phyloP scores from a whole-genome alignment of 768 basidiomycete species.

The Suillus decipiens region DNA sequence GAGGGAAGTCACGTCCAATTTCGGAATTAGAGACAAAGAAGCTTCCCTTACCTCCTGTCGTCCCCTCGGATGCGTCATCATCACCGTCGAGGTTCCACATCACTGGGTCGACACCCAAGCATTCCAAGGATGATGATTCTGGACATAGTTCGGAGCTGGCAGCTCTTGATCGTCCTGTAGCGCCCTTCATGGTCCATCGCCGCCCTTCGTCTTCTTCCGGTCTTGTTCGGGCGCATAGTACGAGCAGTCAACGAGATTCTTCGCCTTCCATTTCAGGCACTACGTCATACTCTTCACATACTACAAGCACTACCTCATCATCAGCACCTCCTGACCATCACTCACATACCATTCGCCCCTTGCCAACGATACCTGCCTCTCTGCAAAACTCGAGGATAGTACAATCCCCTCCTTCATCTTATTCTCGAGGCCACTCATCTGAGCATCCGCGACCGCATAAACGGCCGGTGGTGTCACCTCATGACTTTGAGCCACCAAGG shows the following conservation, averaged over 20 bases:
- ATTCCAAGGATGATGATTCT: slow-evolving; percentile 25
- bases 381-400: slow-evolving; percentile 21
- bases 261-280: slow-evolving; percentile 22
- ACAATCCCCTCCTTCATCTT: slow-evolving; percentile 22
- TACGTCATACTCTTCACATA: slow-evolving; percentile 11
- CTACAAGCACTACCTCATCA: slow-evolving; percentile 12
- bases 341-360: slow-evolving; percentile 16
- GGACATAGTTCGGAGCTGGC: slow-evolving; percentile 24
- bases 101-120: slow-evolving; percentile 22
- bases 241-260: slow-evolving; percentile 25
- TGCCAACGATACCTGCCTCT: slow-evolving; percentile 34
- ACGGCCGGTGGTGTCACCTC: slow-evolving; percentile 14
- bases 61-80: slow-evolving; percentile 9
- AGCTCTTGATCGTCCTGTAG: slow-evolving; percentile 7
- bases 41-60: slow-evolving; percentile 18
- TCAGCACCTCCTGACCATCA: slow-evolving; percentile 17
- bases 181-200: slow-evolving; percentile 16
- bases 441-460: slow-evolving; percentile 14
- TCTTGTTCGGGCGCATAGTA: slow-evolving; percentile 13
- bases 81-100: slow-evolving; percentile 27
- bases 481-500: slow-evolving; percentile 1
- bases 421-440: slow-evolving; percentile 22
- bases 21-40: slow-evolving; percentile 22
- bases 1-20: slow-evolving; percentile 23
- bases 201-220: slow-evolving; percentile 16